A percentile compares a stretch with the other conserved stretches of the same genome.
phyloP scores from a whole-genome alignment of 768 basidiomycete species.

The Floccularia luteovirens region DNA sequence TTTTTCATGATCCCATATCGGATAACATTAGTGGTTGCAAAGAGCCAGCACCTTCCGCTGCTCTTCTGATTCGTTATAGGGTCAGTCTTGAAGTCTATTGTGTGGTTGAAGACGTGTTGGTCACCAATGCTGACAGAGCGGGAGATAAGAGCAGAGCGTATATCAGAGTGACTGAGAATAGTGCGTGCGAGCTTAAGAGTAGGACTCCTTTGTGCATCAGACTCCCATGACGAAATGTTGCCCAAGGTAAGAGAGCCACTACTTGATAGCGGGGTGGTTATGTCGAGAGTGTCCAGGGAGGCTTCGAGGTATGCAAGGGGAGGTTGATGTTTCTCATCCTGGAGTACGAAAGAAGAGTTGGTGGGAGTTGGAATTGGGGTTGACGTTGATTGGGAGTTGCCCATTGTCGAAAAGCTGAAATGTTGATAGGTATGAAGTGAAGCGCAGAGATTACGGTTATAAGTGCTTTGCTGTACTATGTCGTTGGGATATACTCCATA shows the following conservation, averaged over 20 bases:
- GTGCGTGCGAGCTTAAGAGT: constrained; percentile 72
- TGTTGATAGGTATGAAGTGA: too few species aligned
- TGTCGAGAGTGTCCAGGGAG: constrained; percentile 22
- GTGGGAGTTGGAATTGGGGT: constrained; percentile 17
- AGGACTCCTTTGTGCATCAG: constrained; percentile 38
- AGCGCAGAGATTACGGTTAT: too few species aligned
- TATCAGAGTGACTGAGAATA: constrained; percentile 62
- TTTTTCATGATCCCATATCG: constrained; percentile 82
- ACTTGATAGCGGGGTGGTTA: constrained; percentile 35
- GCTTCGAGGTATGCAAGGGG: constrained; percentile 15
- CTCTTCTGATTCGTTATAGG: constrained; percentile 85
- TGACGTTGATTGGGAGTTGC: constrained; percentile 23
- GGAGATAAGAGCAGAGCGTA: constrained; percentile 54
- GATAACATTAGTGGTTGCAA: constrained; percentile 84
- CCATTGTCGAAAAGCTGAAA: too few species aligned
- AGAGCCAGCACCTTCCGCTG: constrained; percentile 93
- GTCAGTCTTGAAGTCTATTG: constrained; percentile 72
- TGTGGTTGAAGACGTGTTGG: constrained; percentile 76
- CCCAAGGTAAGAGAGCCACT: constrained; percentile 55
- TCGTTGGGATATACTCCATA: too few species aligned
- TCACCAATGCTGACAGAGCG: constrained; percentile 57
- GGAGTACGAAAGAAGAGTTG: constrained; percentile 7
- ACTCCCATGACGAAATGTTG: constrained; percentile 66
- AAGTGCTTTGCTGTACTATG: too few species aligned
- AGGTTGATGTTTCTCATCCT: constrained; percentile 10